Evolutionary conservation across 2,329 filamentous ascomycete species (phyloP).

Genomic region (Fusarium armeniacum): DNA sequence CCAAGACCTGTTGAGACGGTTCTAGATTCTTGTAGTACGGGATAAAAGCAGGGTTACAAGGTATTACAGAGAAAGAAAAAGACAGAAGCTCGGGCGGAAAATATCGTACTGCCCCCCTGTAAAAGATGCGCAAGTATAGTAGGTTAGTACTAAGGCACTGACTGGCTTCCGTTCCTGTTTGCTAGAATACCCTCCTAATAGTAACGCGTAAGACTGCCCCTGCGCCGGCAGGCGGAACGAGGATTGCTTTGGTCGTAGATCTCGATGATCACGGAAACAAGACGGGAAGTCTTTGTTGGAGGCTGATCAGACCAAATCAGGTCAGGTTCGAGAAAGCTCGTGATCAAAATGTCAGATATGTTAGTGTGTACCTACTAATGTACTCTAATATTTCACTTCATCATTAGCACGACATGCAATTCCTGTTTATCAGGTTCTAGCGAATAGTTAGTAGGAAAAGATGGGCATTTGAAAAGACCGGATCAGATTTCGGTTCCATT

Average conservation of each 20-base stretch:
- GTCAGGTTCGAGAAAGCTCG: constrained; percentile 4
- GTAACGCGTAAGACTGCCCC: constrained; percentile 22
- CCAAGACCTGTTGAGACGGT: constrained; percentile 18
- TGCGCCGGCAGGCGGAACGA: constrained; percentile 16
- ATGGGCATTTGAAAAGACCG: constrained; percentile 7
- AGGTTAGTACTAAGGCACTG: not conserved
- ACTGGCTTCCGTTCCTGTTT: not conserved
- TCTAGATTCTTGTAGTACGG: constrained; percentile 37
- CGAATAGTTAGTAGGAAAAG: constrained; percentile 7
- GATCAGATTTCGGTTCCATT: constrained; percentile 13
- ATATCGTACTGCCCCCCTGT: constrained; percentile 14
- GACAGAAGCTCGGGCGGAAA: constrained; percentile 34
- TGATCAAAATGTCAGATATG: constrained; percentile 13
- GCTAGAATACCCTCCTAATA: not conserved
- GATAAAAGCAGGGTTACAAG: constrained; percentile 36
- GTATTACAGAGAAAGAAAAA: constrained; percentile 38
- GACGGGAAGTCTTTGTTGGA: constrained; percentile 18
- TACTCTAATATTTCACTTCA: constrained; percentile 1
- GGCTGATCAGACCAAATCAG: constrained; percentile 14
- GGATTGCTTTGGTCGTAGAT: constrained; percentile 24
- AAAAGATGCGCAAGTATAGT: constrained; percentile 4
- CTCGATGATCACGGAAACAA: constrained; percentile 42
- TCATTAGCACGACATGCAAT: constrained; percentile 7
- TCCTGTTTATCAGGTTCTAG: constrained; percentile 1
- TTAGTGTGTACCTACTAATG: too few species aligned